Evolutionary conservation across 208 protist species (phyloP).

Genomic region (Acanthamoeba healyi): DNA sequence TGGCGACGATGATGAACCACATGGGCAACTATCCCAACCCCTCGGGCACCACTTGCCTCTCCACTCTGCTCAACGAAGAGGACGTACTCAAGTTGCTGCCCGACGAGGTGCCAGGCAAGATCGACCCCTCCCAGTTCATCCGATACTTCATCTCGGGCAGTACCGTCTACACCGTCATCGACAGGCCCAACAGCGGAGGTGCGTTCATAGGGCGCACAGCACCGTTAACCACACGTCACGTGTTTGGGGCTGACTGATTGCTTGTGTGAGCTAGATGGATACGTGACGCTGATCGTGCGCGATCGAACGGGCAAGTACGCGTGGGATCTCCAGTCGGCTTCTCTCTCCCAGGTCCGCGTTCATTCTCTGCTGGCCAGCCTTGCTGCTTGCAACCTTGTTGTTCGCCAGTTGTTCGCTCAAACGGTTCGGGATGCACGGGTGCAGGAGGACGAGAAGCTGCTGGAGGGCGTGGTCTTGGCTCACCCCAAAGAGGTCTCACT

Average conservation of each 20-base stretch:
- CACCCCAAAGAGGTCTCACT: not conserved
- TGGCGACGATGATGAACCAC: conserved; percentile 49
- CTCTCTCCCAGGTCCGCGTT: not conserved
- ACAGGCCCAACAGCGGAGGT: conserved; percentile 53
- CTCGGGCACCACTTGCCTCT: conserved; percentile 16
- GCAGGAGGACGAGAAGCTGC: not conserved
- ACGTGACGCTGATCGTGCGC: conserved; percentile 40
- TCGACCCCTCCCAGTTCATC: conserved; percentile 6
- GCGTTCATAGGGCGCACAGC: too few species aligned
- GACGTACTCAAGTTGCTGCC: not conserved
- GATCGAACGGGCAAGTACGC: conserved; percentile 40
- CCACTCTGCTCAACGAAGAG: conserved; percentile 26
- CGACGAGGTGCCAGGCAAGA: conserved; percentile 14
- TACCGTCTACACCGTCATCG: conserved; percentile 30
- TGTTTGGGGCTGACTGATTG: too few species aligned
- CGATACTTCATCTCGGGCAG: not conserved
- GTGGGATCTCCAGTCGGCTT: conserved; percentile 21
- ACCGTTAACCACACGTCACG: too few species aligned
- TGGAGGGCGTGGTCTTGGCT: not conserved
- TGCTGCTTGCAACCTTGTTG: too few species aligned
- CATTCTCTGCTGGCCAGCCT: too few species aligned
- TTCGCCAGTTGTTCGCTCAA: too few species aligned
- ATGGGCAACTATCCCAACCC: conserved; percentile 25
- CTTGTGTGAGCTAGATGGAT: not conserved
- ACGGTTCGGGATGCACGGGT: too few species aligned